Conservation (phyloP, 2,329 filamentous ascomycete species). For the Penicillium sp. region DNA sequence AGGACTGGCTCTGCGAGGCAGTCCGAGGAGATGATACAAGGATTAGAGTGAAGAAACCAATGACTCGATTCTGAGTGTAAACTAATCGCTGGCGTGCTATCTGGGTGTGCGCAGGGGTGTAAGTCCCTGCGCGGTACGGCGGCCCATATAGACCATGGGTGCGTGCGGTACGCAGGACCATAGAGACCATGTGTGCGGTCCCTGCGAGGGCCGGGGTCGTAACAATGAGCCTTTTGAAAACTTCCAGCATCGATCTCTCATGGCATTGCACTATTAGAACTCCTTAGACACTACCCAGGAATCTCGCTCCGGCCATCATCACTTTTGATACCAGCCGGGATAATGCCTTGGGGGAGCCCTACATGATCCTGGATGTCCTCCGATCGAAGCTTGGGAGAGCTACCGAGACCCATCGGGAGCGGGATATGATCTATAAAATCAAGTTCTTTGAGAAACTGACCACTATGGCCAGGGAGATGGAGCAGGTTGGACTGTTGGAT, state of each 20-base stretch:
- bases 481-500: not conserved
- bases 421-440: not conserved
- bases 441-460: not conserved
- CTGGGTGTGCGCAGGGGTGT: no score
- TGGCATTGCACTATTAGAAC: not conserved
- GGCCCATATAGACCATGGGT: no score
- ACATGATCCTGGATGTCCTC: not conserved
- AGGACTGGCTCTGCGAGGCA: no score
- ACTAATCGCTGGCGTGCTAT: no score
- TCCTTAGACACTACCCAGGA: not conserved
- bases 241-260: not conserved
- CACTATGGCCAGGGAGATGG: not conserved
- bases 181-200: no score
- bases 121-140: no score
- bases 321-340: not conserved
- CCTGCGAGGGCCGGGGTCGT: no score
- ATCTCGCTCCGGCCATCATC: not conserved
- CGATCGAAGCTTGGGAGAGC: not conserved
- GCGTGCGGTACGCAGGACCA: no score
- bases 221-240: not conserved
- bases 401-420: not conserved
- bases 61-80: no score
- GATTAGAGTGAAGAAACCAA: no score
- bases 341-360: not conserved
- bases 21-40: no score